phyloP scores from a whole-genome alignment of 257 asterid species.

The Solanum lignicaule region DNA sequence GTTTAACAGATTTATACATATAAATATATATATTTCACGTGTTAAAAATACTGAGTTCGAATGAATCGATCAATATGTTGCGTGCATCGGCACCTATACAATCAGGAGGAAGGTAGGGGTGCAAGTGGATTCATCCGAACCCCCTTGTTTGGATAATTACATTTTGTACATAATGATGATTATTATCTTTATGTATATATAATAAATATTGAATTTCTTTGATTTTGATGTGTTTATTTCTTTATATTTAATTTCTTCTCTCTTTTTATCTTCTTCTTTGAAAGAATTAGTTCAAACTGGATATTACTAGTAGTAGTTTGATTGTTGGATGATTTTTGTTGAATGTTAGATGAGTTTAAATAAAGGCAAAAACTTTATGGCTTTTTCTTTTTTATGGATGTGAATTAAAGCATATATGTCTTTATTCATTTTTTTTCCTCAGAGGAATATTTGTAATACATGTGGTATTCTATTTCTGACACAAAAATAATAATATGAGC shows the following conservation, averaged over 20 bases:
- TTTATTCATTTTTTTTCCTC: not conserved
- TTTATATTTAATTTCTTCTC: not conserved
- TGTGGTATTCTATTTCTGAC: not conserved
- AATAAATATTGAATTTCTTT: too few species aligned
- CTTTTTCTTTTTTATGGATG: conserved; percentile 12
- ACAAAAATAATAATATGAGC: not conserved
- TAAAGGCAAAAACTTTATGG: conserved; percentile 15
- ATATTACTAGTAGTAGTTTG: not conserved
- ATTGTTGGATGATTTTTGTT: conserved; percentile 21
- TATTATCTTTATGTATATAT: too few species aligned
- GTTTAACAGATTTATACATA: not conserved
- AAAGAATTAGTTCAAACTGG: not conserved
- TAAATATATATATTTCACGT: not conserved
- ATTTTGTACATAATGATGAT: not conserved
- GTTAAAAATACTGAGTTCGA: not conserved
- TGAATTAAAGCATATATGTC: conserved; percentile 1
- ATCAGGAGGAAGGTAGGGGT: not conserved
- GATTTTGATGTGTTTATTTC: too few species aligned
- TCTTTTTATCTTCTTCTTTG: not conserved
- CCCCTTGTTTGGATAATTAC: not conserved
- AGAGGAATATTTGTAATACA: not conserved
- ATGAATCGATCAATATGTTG: not conserved
- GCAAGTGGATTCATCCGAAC: not conserved
- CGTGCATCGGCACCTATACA: not conserved
- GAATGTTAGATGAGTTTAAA: conserved; percentile 22